Percentiles rank a stretch among this genome's conserved stretches.
Evolutionary conservation across 768 basidiomycete genomes (phyloP).

Genomic region (Thelephora ganbajun): DNA sequence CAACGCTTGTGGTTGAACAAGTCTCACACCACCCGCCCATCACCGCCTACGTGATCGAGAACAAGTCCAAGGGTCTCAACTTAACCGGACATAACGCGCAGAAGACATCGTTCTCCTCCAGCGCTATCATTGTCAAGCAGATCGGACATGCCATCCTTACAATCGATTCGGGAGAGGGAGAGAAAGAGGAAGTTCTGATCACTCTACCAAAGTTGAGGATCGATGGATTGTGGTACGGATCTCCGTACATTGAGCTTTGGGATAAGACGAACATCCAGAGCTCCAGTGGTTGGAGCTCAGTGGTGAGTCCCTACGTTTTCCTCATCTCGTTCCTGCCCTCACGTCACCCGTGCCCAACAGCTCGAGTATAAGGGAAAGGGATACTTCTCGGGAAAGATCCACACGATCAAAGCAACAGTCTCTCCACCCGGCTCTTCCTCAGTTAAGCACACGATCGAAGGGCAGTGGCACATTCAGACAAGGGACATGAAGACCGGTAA

Average conservation of each 20-base stretch:
- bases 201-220: constrained; percentile 87
- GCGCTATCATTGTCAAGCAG: constrained; percentile 80
- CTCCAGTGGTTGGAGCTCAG: constrained; percentile 44
- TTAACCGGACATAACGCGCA: constrained; percentile 86
- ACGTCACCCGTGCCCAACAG: constrained; percentile 6
- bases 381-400: constrained; percentile 87
- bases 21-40: constrained; percentile 93
- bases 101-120: constrained; percentile 84
- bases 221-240: constrained; percentile 84
- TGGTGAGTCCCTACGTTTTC: constrained; percentile 19
- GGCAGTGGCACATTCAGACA: constrained; percentile 65
- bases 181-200: constrained; percentile 66
- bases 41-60: constrained; percentile 80
- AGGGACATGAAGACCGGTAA: constrained; percentile 34
- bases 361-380: constrained; percentile 96
- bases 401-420: constrained; percentile 81
- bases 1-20: constrained; percentile 79
- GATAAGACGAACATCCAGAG: constrained; percentile 71
- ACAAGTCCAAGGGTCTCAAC: constrained; percentile 58
- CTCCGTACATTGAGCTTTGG: constrained; percentile 83
- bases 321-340: not conserved
- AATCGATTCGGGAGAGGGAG: constrained; percentile 41
- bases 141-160: constrained; percentile 86
- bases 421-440: constrained; percentile 28
- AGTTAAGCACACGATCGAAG: constrained; percentile 48